phyloP scores from a whole-genome alignment of 2,329 filamentous ascomycete species.

The Tolypocladium tropicale region DNA sequence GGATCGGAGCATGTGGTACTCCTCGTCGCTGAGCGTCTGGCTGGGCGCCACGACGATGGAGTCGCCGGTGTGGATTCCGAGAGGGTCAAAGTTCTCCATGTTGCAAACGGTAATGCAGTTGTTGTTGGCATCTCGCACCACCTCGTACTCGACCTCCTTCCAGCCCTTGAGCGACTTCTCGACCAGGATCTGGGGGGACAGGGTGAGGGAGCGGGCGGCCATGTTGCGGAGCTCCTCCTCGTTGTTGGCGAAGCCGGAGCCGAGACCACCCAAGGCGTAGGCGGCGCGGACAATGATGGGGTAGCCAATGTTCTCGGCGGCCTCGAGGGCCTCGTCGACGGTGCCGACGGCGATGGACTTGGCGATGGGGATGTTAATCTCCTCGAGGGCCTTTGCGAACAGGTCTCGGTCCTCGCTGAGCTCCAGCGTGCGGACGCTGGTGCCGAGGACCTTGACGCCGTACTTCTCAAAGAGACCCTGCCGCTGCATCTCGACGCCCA shows the following conservation, averaged over 20 bases:
- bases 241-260: constrained; percentile 92
- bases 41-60: constrained; percentile 96
- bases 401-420: constrained; percentile 92
- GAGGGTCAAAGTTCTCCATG: constrained; percentile 78
- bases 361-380: constrained; percentile 96
- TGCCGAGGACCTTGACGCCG: constrained; percentile 90
- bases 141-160: constrained; percentile 99
- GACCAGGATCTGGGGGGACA: constrained; percentile 92
- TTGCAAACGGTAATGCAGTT: constrained; percentile 98
- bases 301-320: constrained; percentile 80
- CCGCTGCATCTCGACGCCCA: constrained; percentile 95
- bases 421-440: constrained; percentile 87
- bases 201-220: constrained; percentile 81
- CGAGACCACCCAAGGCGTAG: constrained; percentile 90
- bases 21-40: constrained; percentile 94
- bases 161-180: constrained; percentile 99
- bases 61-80: constrained; percentile 96
- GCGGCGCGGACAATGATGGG: constrained; percentile 97
- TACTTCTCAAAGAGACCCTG: constrained; percentile 93
- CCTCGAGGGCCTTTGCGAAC: constrained; percentile 89
- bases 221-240: constrained; percentile 88
- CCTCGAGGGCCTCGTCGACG: constrained; percentile 82
- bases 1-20: constrained; percentile 98
- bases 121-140: constrained; percentile 91
- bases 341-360: constrained; percentile 90